Evolutionary conservation across 108 stramenopile species (phyloP).

Genomic region (Fragilaria radians): DNA sequence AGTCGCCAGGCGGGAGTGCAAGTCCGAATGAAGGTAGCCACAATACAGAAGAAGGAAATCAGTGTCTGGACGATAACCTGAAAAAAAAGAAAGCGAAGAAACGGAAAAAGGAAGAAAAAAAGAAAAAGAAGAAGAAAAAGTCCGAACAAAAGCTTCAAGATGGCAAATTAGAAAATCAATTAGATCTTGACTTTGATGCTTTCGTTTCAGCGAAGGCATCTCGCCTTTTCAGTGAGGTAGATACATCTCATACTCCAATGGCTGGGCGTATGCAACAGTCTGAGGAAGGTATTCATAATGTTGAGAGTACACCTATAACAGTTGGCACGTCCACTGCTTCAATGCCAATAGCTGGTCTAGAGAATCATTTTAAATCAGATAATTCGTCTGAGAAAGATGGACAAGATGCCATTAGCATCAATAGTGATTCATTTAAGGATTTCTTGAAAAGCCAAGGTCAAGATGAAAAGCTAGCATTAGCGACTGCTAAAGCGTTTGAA

Average conservation of each 20-base stretch:
- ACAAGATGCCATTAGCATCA: neutral
- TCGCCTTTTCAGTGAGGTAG: neutral
- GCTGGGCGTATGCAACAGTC: neutral
- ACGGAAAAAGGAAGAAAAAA: slow-evolving; percentile 10
- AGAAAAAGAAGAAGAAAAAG: neutral
- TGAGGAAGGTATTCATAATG: neutral
- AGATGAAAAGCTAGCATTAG: neutral
- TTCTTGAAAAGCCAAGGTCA: neutral
- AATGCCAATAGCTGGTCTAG: neutral
- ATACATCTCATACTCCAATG: neutral
- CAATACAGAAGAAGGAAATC: neutral
- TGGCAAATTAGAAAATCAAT: neutral
- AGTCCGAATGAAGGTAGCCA: neutral
- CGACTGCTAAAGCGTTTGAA: neutral
- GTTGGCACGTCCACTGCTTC: neutral
- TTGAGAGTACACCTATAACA: neutral
- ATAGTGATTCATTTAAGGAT: neutral
- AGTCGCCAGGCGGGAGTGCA: no score
- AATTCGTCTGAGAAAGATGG: neutral
- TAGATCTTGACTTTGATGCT: neutral
- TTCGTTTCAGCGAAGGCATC: neutral
- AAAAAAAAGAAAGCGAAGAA: neutral
- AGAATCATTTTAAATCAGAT: neutral
- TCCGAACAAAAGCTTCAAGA: neutral
- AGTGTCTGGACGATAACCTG: neutral